Evolutionary conservation across 495 filamentous ascomycete genomes (phyloP).

Genomic region (Chaetomium tenue): DNA sequence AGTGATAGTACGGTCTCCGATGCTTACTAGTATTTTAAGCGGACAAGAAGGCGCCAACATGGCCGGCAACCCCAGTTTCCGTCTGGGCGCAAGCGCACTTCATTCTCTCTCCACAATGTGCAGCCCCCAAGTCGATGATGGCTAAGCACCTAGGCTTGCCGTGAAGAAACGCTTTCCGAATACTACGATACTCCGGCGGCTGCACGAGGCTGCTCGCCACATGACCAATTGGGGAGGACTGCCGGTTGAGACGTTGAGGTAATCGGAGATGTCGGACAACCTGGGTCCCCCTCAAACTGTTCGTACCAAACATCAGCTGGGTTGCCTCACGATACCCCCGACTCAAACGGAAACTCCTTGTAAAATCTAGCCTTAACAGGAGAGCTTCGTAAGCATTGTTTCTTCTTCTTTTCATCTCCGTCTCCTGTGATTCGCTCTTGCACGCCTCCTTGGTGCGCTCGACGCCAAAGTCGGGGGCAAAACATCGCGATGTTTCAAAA

Average conservation of each 20-base stretch:
- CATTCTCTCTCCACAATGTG: background rate
- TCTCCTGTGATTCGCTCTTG: conserved; percentile 15
- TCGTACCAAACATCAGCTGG: background rate
- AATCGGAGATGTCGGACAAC: background rate
- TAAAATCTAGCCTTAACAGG: background rate
- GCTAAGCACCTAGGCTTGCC: background rate
- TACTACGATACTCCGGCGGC: background rate
- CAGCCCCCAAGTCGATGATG: background rate
- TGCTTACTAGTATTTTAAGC: conserved; percentile 10
- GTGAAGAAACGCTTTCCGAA: background rate
- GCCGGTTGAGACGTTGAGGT: background rate
- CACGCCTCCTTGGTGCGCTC: conserved; percentile 1
- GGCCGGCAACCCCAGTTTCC: background rate
- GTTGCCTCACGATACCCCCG: background rate
- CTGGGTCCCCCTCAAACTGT: background rate
- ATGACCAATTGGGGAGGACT: background rate
- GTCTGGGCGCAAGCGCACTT: background rate
- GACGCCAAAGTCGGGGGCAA: conserved; percentile 28
- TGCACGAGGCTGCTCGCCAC: background rate
- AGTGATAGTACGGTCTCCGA: conserved; percentile 14
- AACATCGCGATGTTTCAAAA: conserved; percentile 40
- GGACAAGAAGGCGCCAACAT: conserved; percentile 1
- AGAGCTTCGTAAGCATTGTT: conserved; percentile 11
- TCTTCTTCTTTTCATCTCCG: background rate
- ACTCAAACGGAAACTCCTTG: background rate